phyloP scores from a whole-genome alignment of 257 asterid species.

The Eustoma russellianum region DNA sequence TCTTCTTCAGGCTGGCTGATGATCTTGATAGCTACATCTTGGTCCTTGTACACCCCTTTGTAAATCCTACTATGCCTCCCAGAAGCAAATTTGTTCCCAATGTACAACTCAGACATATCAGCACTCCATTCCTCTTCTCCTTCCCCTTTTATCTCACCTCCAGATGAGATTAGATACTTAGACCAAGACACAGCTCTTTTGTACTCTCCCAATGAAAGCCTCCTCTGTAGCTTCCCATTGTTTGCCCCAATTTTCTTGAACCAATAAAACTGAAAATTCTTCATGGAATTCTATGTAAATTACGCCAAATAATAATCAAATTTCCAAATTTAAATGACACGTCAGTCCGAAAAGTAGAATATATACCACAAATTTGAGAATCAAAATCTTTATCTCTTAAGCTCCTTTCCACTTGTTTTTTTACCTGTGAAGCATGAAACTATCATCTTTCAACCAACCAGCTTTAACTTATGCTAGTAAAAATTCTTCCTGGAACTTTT shows the following conservation, averaged over 20 bases:
- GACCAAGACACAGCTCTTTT: slow-evolving; percentile 91
- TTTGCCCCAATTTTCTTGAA: slow-evolving; percentile 60
- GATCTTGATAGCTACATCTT: slow-evolving; percentile 89
- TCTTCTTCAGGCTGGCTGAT: slow-evolving; percentile 96
- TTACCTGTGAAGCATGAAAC: no score
- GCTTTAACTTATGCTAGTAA: no score
- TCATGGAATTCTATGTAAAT: slow-evolving; percentile 29
- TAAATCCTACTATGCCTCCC: slow-evolving; percentile 93
- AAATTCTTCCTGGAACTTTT: no score
- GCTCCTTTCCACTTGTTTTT: no score
- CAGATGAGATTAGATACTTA: slow-evolving; percentile 76
- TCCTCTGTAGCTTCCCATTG: slow-evolving; percentile 76
- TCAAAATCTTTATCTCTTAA: no score
- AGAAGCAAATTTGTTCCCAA: slow-evolving; percentile 87
- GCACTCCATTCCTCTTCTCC: slow-evolving; percentile 92
- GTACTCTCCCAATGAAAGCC: slow-evolving; percentile 90
- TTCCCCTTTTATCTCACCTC: slow-evolving; percentile 67
- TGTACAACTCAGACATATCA: slow-evolving; percentile 84
- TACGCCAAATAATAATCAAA: slow-evolving; percentile 2
- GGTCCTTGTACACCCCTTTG: slow-evolving; percentile 78
- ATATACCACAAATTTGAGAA: no score
- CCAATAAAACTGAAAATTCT: slow-evolving; percentile 52
- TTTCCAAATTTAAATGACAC: not conserved
- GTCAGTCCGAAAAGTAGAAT: not conserved
- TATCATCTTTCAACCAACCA: no score